Base-by-base conservation (phyloP, 768 basidiomycete genomes). In the Kwoniella sp. region DNA sequence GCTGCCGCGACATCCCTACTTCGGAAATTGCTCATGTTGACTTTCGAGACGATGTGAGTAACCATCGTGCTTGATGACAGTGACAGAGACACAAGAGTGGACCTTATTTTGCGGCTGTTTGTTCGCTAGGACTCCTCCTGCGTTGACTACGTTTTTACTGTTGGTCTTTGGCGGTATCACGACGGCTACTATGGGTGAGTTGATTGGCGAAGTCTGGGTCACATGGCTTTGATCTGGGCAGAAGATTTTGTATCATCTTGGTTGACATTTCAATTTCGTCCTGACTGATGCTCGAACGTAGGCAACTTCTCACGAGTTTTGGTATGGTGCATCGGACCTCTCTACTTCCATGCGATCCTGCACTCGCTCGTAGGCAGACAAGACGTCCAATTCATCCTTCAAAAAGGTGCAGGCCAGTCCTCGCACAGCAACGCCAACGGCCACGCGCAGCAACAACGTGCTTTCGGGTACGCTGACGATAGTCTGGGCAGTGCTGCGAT, bases 261-360 rank as follows among this genome's bases (percentile, higher is more conserved):
- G n/a, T n/a, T n/a, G n/a, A n/a, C n/a, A n/a, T n/a, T n/a, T n/a
- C n/a, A n/a, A n/a, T n/a, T n/a, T n/a, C n/a, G n/a, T n/a, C n/a
- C n/a, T n/a, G 25, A 26, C 25, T 25, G n/a, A n/a, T n/a, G n/a
- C n/a, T 17, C 30, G 22, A 20, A 20, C 23, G 2, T 29, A 61
- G 59, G 53, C 28, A 65, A 65, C 56, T 65, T 65, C 51, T 58
- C 56, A 47, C 47, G 63, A 23, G 63, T 59, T 4, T 15, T 58
- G 22, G 50, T 53, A 13, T 65, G 63, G 63, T 51, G 22, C 11
- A 54, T 58, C 28, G 63, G 63, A 9, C 63, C 63, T 29, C 23
- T 58, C 7, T 65, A 65, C 47, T 65, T 65, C 57, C 63, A 65
- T 37, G 38, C 63, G 4, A 65, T 65, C 57, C 22, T 65, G 11